Percentiles rank a stretch among this genome's conserved stretches.
phyloP scores from a whole-genome alignment of 805 yeast genomes.

The Candida corydali region DNA sequence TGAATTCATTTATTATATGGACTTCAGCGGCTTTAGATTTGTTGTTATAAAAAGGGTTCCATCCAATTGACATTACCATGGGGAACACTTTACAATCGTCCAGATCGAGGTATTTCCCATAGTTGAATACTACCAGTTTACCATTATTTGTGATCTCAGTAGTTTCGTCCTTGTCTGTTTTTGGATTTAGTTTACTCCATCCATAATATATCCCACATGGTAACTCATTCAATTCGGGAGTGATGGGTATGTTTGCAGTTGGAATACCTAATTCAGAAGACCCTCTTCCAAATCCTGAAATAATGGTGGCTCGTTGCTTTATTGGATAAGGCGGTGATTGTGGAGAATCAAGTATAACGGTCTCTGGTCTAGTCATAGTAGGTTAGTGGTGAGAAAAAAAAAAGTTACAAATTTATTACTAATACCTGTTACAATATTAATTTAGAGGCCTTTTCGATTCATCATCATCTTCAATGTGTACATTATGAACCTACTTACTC shows the following conservation, averaged over 20 bases:
- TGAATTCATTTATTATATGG: constrained; percentile 76
- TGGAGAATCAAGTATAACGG: constrained; percentile 39
- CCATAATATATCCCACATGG: constrained; percentile 92
- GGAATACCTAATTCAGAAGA: constrained; percentile 92
- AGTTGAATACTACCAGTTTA: constrained; percentile 44
- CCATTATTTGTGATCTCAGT: constrained; percentile 20
- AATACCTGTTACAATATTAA: too few relatives aligned
- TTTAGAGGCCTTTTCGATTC: too few relatives aligned
- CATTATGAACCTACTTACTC: constrained; percentile 12
- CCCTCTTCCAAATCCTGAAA: constrained; percentile 94
- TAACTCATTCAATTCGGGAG: constrained; percentile 36
- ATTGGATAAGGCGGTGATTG: constrained; percentile 39
- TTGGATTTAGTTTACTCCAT: constrained; percentile 42
- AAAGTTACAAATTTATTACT: background rate
- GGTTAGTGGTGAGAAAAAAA: background rate
- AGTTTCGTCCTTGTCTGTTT: background rate
- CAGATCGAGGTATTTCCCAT: constrained; percentile 48
- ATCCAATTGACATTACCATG: constrained; percentile 93
- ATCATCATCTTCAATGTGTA: too few relatives aligned
- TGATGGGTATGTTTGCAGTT: constrained; percentile 82
- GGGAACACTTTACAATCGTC: constrained; percentile 56
- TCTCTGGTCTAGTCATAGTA: constrained; percentile 36
- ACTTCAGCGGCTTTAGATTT: constrained; percentile 79
- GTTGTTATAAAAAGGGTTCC: constrained; percentile 89
- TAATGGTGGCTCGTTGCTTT: constrained; percentile 42